A percentile compares a stretch with the other conserved stretches of the same genome.
Conservation (phyloP, 805 yeast genomes). For the Metschnikowia lochheadii region DNA sequence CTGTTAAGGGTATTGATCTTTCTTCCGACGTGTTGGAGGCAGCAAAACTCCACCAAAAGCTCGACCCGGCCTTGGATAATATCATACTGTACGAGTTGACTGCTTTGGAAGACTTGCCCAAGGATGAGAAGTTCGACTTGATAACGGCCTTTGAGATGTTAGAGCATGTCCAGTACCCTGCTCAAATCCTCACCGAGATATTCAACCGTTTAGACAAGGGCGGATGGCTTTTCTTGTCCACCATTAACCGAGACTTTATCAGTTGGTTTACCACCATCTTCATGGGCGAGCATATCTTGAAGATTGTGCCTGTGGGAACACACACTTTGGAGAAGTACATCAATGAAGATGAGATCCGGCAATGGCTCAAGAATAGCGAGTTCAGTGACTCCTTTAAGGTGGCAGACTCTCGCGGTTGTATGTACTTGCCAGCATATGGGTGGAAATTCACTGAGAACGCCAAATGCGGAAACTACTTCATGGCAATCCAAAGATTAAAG, state of each 20-base stretch:
- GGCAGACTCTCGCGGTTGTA: conserved; percentile 68
- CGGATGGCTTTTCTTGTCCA: conserved; percentile 82
- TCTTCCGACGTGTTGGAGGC: conserved; percentile 78
- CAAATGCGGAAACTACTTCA: conserved; percentile 76
- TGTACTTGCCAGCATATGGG: conserved; percentile 78
- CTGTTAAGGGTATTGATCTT: conserved; percentile 80
- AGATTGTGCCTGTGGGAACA: conserved; percentile 88
- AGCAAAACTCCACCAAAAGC: conserved; percentile 62
- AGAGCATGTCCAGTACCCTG: conserved; percentile 89
- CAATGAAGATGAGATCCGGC: conserved; percentile 63
- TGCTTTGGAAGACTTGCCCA: conserved; percentile 57
- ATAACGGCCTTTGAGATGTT: conserved; percentile 91
- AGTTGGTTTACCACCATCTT: conserved; percentile 92
- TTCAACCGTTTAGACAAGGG: conserved; percentile 67
- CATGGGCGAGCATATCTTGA: conserved; percentile 76
- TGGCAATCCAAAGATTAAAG: conserved; percentile 65
- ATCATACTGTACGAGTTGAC: conserved; percentile 58
- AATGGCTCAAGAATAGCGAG: conserved; percentile 52
- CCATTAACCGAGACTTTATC: conserved; percentile 83
- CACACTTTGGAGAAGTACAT: conserved; percentile 86
- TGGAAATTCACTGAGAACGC: conserved; percentile 69
- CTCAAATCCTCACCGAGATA: conserved; percentile 66
- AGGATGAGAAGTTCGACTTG: conserved; percentile 55
- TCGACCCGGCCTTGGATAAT: conserved; percentile 58
- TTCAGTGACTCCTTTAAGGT: conserved; percentile 44